Percentiles rank a stretch among this genome's conserved stretches.
Evolutionary conservation across 495 filamentous ascomycete species (phyloP).

Genomic region (Cryomyces minteri): DNA sequence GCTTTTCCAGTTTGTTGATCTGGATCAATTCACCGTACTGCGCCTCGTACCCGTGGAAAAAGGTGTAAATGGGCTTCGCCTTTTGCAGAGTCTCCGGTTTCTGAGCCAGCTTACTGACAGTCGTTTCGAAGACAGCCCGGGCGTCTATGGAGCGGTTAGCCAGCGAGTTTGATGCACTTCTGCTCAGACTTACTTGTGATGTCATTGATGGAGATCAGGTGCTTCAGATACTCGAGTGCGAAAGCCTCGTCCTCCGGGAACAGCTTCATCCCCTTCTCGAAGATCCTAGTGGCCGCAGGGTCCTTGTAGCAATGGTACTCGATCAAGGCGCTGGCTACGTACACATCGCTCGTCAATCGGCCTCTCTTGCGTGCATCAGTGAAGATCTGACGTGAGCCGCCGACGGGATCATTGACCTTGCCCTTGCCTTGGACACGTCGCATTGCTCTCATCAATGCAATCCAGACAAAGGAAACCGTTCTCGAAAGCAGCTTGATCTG

Average conservation of each 20-base stretch:
- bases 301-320: slow-evolving; percentile 95
- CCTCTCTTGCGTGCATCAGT: slow-evolving; percentile 70
- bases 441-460: slow-evolving; percentile 83
- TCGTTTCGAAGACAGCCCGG: slow-evolving; percentile 83
- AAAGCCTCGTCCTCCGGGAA: slow-evolving; percentile 87
- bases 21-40: slow-evolving; percentile 80
- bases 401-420: slow-evolving; percentile 37
- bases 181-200: slow-evolving; percentile 56
- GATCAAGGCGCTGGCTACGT: slow-evolving; percentile 76
- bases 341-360: slow-evolving; percentile 80
- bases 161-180: neutral
- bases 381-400: slow-evolving; percentile 73
- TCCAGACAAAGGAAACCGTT: slow-evolving; percentile 81
- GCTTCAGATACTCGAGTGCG: slow-evolving; percentile 85
- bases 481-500: slow-evolving; percentile 57
- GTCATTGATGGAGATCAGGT: slow-evolving; percentile 78
- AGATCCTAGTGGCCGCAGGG: slow-evolving; percentile 76
- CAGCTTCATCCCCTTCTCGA: slow-evolving; percentile 78
- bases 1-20: slow-evolving; percentile 72
- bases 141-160: slow-evolving; percentile 41
- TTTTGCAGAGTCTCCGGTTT: slow-evolving; percentile 55
- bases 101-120: slow-evolving; percentile 55
- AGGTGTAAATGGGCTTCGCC: slow-evolving; percentile 66
- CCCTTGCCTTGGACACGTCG: slow-evolving; percentile 89
- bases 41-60: slow-evolving; percentile 90